Percentiles rank a stretch among this genome's conserved stretches.
Conservation (phyloP, 805 yeast genomes). For the Ogataea trehaloabstinens region DNA sequence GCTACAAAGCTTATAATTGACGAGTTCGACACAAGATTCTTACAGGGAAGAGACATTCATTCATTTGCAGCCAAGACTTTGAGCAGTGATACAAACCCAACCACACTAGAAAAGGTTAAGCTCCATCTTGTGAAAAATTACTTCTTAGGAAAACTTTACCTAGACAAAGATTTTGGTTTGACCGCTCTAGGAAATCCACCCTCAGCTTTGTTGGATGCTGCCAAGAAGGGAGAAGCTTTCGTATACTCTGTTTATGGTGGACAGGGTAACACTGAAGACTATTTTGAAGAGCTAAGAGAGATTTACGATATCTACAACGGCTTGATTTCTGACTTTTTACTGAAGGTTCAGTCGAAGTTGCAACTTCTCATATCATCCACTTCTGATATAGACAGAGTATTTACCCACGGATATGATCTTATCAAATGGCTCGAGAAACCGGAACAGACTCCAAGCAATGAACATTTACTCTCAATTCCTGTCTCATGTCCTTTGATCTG, state of each 20-base stretch:
- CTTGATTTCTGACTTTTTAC: slow-evolving; percentile 67
- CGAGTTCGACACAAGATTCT: slow-evolving; percentile 83
- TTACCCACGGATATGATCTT: slow-evolving; percentile 90
- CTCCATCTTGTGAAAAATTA: slow-evolving; percentile 72
- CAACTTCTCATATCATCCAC: slow-evolving; percentile 66
- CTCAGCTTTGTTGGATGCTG: slow-evolving; percentile 57
- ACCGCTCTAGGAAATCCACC: slow-evolving; percentile 10
- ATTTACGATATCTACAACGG: slow-evolving; percentile 75
- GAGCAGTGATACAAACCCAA: slow-evolving; percentile 55
- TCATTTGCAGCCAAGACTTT: slow-evolving; percentile 75
- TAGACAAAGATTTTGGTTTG: slow-evolving; percentile 27
- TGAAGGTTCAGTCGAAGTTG: slow-evolving; percentile 66
- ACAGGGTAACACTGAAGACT: slow-evolving; percentile 97
- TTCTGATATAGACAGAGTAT: slow-evolving; percentile 78
- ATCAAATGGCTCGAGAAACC: slow-evolving; percentile 84
- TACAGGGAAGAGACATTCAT: slow-evolving; percentile 80
- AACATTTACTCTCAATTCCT: slow-evolving; percentile 86
- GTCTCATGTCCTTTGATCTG: slow-evolving; percentile 97
- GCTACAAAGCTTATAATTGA: slow-evolving; percentile 66
- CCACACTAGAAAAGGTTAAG: slow-evolving; percentile 70
- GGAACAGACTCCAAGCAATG: slow-evolving; percentile 83
- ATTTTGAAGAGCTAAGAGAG: slow-evolving; percentile 93
- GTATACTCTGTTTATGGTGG: slow-evolving; percentile 94
- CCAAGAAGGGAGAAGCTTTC: slow-evolving; percentile 53
- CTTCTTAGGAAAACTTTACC: slow-evolving; percentile 41